These are phyloP conservation scores for Monsonia emarginata DNA, from an alignment of 441 rosid species.

Conservation along the genomic window DNA sequence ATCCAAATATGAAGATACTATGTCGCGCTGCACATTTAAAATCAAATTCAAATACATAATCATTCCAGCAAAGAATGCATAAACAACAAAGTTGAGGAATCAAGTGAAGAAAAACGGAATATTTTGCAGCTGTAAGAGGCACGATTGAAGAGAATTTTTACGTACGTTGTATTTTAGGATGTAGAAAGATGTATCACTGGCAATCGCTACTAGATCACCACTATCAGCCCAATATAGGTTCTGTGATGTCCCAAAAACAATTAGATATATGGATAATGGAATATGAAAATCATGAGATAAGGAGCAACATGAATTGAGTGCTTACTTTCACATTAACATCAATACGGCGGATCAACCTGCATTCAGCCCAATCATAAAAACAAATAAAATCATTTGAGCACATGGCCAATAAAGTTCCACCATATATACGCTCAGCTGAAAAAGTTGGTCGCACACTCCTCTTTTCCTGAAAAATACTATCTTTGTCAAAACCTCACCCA, in stretches of 20 bases:
- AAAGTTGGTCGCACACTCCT: conserved; percentile 75
- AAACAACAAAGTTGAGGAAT: background rate
- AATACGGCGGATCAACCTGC: conserved; percentile 89
- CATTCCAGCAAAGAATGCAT: conserved; percentile 2
- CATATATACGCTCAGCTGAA: conserved; percentile 80
- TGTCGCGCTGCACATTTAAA: conserved; percentile 53
- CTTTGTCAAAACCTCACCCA: conserved; percentile 12
- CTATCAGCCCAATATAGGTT: conserved; percentile 98
- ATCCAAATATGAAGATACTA: conserved; percentile 71
- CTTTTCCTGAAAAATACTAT: conserved; percentile 63
- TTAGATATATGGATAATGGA: conserved; percentile 7
- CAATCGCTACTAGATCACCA: conserved; percentile 94
- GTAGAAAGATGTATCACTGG: conserved; percentile 93
- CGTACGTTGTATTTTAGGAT: conserved; percentile 86
- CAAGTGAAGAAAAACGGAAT: background rate
- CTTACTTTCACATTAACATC: conserved; percentile 94
- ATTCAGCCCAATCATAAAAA: conserved; percentile 96
- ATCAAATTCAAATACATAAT: conserved; percentile 18
- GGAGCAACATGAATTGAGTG: conserved; percentile 7
- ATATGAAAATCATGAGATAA: conserved; percentile 14
- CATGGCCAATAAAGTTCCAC: conserved; percentile 89
- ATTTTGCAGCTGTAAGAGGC: conserved; percentile 4
- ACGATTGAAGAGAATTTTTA: conserved; percentile 25
- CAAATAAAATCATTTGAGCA: conserved; percentile 97
- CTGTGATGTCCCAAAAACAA: conserved; percentile 35